Evolutionary conservation across 495 filamentous ascomycete species (phyloP).

Genomic region (Aspergillus ellipticus): DNA sequence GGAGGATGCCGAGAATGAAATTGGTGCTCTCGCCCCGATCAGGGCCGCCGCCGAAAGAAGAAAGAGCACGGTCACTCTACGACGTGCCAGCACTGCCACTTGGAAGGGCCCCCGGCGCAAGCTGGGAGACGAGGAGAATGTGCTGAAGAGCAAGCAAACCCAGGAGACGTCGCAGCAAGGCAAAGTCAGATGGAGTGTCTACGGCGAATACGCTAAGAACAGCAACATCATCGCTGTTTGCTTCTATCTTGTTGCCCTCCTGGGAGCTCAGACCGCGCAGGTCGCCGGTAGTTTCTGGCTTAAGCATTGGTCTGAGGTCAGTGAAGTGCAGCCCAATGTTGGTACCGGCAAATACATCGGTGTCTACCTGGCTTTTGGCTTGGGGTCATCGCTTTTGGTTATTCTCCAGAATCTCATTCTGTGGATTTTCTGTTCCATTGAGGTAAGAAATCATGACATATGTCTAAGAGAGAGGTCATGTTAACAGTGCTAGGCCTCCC

Average conservation of each 20-base stretch:
- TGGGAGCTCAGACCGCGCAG: slow-evolving; percentile 76
- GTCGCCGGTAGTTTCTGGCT: slow-evolving; percentile 87
- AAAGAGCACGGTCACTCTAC: slow-evolving; percentile 69
- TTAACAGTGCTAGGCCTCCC: slow-evolving; percentile 57
- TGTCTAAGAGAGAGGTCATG: slow-evolving; percentile 9
- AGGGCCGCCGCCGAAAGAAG: slow-evolving; percentile 53
- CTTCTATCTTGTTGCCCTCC: slow-evolving; percentile 72
- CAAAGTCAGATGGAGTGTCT: slow-evolving; percentile 95
- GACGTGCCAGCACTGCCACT: slow-evolving; percentile 86
- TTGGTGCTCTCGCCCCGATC: slow-evolving; percentile 70
- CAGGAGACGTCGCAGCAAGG: slow-evolving; percentile 89
- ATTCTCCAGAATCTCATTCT: slow-evolving; percentile 91
- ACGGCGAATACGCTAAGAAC: slow-evolving; percentile 85
- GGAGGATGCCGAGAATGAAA: slow-evolving; percentile 68
- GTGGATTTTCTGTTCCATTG: slow-evolving; percentile 99
- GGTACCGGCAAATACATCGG: slow-evolving; percentile 86
- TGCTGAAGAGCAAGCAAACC: slow-evolving; percentile 71
- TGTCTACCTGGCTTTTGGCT: slow-evolving; percentile 88
- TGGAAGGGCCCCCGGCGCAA: slow-evolving; percentile 84
- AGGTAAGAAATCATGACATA: slow-evolving; percentile 51
- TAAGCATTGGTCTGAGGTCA: slow-evolving; percentile 84
- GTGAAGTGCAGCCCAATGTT: slow-evolving; percentile 62
- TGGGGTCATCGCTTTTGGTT: slow-evolving; percentile 82
- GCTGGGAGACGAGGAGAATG: slow-evolving; percentile 76
- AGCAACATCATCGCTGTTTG: slow-evolving; percentile 82